Base-by-base conservation (phyloP, 228 moss, liverwort and hornwort species). In the Sphagnum magellanicum region DNA sequence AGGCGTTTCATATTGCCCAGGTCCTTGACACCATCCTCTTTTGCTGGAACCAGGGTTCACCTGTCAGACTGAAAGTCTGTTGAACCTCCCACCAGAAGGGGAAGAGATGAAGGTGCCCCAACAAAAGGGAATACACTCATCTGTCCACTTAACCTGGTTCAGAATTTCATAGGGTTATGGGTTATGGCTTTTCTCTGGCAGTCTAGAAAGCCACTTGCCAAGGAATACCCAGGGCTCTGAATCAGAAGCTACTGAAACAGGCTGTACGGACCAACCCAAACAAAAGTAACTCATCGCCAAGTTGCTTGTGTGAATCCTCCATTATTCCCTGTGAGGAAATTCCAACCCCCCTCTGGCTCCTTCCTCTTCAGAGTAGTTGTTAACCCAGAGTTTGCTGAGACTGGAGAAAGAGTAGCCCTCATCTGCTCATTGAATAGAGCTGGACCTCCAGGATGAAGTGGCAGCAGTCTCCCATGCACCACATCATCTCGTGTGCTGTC, bases 331-430 rank as follows among this genome's bases (percentile, higher is more conserved):
- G 85, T 72, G 73, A 84, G 86, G 67, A 85, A 71, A 71, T 89
- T 89, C 91, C 97, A 93, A 50, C 93, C 93, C 68, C 85, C 90
- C 68, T 98, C 97, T 5, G 93, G 97, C 78, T 98, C 97, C 78
- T 98, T 98, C 71, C 97, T 84, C 72, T 98, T 98, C 70, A 81
- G 64, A 59, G 76, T 64, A 73, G 81, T 79, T 47, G 71, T 73
- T 17, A 72, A 67, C 16, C 76, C 80, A 50, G 86, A 67, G 60
- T 79, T 83, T 73, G 74, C 76, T 15, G 72, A 72, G 50, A 51
- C 70, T 63, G 49, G 73, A 32, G 67, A 78, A 66, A 49, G 73
- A 32, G 32, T 32, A 49, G 77, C 83, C 32, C 82, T 80, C 73
- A 88, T 82, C 73, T 90, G 87, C 58, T 93, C 90, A 17, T 76